These are phyloP conservation scores for Yamadazyma diddensiae DNA, from an alignment of 1,139 yeast genomes.

Conservation along the genomic window DNA sequence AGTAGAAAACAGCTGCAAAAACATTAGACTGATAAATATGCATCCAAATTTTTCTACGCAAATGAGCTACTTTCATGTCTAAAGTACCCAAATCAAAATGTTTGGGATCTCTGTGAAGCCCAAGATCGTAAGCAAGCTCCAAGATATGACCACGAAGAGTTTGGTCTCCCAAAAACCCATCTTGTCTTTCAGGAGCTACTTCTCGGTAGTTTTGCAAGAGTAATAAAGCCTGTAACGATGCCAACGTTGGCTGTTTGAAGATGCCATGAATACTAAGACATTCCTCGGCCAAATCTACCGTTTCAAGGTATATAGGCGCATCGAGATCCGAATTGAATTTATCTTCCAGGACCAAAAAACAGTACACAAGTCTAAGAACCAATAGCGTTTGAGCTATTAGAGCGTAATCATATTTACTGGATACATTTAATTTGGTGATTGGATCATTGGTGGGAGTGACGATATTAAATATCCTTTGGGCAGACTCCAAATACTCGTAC, in stretches of 20 bases:
- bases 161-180: constrained; percentile 17
- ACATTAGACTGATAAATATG: constrained; percentile 8
- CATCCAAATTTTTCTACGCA: constrained; percentile 48
- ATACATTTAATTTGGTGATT: constrained; percentile 18
- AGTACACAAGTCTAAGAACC: constrained; percentile 23
- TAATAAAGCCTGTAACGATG: constrained; percentile 45
- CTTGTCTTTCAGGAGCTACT: constrained; percentile 32
- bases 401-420: constrained; percentile 26
- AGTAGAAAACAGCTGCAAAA: constrained; percentile 6
- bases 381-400: constrained; percentile 23
- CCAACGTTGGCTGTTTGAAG: constrained; percentile 40
- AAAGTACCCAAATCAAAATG: constrained; percentile 22
- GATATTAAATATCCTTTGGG: constrained; percentile 17
- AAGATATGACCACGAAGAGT: constrained; percentile 34
- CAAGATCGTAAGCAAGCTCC: constrained; percentile 49
- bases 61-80: constrained; percentile 26
- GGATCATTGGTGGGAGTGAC: constrained; percentile 15
- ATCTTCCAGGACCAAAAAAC: constrained; percentile 23
- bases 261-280: constrained; percentile 35
- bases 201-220: constrained; percentile 26
- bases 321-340: constrained; percentile 4
- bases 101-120: constrained; percentile 51
- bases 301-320: constrained; percentile 27
- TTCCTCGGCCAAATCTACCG: constrained; percentile 28
- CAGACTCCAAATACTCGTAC: constrained; percentile 16